Evolutionary conservation across 352 stramenopile genomes (phyloP).

Genomic region (Phytophthora cajani): DNA sequence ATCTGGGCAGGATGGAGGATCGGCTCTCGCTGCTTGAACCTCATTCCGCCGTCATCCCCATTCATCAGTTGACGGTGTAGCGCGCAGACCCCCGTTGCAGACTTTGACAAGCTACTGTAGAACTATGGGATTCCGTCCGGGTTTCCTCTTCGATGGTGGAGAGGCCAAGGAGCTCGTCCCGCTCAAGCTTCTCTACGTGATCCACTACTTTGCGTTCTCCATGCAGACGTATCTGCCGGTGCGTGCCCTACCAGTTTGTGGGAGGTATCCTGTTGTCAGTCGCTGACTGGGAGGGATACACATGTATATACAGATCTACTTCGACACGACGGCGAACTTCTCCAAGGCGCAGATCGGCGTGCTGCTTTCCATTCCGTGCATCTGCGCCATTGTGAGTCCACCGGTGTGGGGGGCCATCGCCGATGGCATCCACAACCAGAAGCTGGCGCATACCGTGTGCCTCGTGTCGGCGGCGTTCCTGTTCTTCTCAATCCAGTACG

Average conservation of each 20-base stretch:
- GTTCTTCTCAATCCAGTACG: slow-evolving; percentile 57
- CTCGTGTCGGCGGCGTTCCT: slow-evolving; percentile 50
- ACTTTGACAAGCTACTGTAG: not conserved
- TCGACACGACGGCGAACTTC: slow-evolving; percentile 60
- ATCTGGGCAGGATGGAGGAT: slow-evolving; percentile 9
- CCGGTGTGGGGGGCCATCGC: slow-evolving; percentile 52
- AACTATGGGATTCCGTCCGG: slow-evolving; percentile 35
- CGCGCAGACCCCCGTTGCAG: slow-evolving; percentile 11
- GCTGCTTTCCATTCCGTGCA: slow-evolving; percentile 49
- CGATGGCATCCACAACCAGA: slow-evolving; percentile 52
- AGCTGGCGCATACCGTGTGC: slow-evolving; percentile 48
- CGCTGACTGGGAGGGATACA: not conserved
- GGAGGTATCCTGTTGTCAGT: not conserved
- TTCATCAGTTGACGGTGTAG: slow-evolving; percentile 23
- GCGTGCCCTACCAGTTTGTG: slow-evolving; percentile 1
- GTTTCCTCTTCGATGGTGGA: slow-evolving; percentile 65
- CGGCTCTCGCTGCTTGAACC: slow-evolving; percentile 6
- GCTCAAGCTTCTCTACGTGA: slow-evolving; percentile 75
- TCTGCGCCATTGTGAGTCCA: slow-evolving; percentile 49
- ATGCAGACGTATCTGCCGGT: slow-evolving; percentile 73
- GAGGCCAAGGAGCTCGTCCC: slow-evolving; percentile 66
- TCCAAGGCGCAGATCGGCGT: slow-evolving; percentile 62
- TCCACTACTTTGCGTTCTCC: slow-evolving; percentile 73
- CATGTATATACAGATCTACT: slow-evolving; percentile 52
- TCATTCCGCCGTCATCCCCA: slow-evolving; percentile 4